Evolutionary conservation across 805 yeast species (phyloP).

Genomic region (Candida silvatica): DNA sequence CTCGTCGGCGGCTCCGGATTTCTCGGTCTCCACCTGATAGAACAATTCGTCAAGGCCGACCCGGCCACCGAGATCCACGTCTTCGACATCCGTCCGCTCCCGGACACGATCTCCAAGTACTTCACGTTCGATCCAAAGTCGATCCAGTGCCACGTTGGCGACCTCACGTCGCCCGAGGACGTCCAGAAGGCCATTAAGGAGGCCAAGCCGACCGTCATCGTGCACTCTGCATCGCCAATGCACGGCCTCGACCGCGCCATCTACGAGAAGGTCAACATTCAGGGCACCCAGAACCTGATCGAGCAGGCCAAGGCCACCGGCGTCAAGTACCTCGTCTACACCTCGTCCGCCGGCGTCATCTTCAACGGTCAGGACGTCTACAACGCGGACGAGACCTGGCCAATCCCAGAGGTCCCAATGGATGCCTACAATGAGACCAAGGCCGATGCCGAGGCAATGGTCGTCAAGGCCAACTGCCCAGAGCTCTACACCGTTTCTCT

Average conservation of each 20-base stretch:
- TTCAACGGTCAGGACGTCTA: conserved; percentile 90
- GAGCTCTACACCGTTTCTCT: conserved; percentile 72
- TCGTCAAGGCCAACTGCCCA: conserved; percentile 57
- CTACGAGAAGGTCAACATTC: conserved; percentile 83
- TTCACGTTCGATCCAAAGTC: conserved; percentile 62
- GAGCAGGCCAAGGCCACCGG: conserved; percentile 44
- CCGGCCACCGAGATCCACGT: conserved; percentile 75
- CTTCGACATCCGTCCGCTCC: conserved; percentile 86
- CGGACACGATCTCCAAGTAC: conserved; percentile 57
- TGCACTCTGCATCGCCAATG: conserved; percentile 95
- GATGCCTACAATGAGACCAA: conserved; percentile 95
- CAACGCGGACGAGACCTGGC: conserved; percentile 93
- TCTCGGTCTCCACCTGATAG: conserved; percentile 83
- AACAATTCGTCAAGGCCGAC: conserved; percentile 61
- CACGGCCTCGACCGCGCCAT: conserved; percentile 80
- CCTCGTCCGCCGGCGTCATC: conserved; percentile 96
- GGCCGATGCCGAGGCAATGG: conserved; percentile 81
- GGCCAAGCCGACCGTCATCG: conserved; percentile 64
- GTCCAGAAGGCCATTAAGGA: conserved; percentile 51
- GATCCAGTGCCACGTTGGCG: conserved; percentile 68
- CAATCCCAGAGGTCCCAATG: conserved; percentile 87
- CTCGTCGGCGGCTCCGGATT: conserved; percentile 96
- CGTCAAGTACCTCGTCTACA: conserved; percentile 73
- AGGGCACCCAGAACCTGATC: conserved; percentile 75
- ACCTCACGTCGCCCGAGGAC: conserved; percentile 67